These are phyloP conservation scores for Myriosclerotinia curreyana DNA, from an alignment of 2,329 filamentous ascomycete species.

Conservation along the genomic window DNA sequence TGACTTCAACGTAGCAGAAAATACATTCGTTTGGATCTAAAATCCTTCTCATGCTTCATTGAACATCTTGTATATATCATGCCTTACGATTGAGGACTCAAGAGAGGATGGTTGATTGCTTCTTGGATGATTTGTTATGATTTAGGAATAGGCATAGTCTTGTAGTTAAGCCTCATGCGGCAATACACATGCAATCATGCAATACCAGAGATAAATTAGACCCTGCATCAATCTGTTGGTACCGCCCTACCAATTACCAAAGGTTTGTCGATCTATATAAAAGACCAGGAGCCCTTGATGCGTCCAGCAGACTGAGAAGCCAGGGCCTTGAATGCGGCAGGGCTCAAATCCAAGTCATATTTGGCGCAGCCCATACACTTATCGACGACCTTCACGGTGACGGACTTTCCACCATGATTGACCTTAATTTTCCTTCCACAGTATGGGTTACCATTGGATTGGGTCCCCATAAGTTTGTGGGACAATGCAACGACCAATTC, in stretches of 20 bases:
- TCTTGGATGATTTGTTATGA: too few species aligned
- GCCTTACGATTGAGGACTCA: too few species aligned
- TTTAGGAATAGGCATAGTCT: too few species aligned
- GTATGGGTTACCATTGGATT: constrained; percentile 65
- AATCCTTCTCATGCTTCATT: too few species aligned
- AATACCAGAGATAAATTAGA: not conserved
- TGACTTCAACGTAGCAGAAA: too few species aligned
- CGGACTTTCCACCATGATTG: constrained; percentile 57
- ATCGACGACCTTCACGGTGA: constrained; percentile 62
- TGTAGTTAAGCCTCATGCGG: too few species aligned
- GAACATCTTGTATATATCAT: too few species aligned
- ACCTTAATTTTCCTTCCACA: constrained; percentile 70
- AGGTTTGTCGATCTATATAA: constrained; percentile 29
- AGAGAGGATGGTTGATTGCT: too few species aligned
- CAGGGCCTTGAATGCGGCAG: constrained; percentile 54
- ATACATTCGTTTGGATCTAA: too few species aligned
- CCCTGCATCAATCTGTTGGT: not conserved
- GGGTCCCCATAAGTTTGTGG: constrained; percentile 57
- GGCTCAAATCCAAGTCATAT: constrained; percentile 58
- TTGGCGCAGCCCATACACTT: constrained; percentile 68
- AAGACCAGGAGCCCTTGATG: constrained; percentile 46
- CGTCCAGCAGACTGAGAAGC: constrained; percentile 47
- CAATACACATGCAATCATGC: too few species aligned
- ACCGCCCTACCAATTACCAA: not conserved
- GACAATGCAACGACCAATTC: constrained; percentile 69